Conservation (phyloP, 73 alveolate species). For the Blepharisma japonicum region DNA sequence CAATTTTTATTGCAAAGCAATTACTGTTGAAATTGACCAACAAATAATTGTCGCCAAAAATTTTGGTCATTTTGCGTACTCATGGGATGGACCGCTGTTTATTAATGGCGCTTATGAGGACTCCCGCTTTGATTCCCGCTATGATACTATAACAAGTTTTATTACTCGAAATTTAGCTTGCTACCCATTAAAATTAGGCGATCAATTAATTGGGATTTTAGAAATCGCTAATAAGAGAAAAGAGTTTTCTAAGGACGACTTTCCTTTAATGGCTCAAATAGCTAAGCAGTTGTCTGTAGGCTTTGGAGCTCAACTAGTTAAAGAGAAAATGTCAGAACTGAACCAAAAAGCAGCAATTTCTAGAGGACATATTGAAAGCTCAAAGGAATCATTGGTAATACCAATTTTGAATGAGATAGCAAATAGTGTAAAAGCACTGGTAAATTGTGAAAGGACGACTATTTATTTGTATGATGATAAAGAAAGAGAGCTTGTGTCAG, state of each 20-base stretch:
- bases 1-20: neutral
- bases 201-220: neutral
- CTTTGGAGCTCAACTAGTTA: neutral
- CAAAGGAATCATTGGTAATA: neutral
- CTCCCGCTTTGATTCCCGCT: neutral
- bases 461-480: neutral
- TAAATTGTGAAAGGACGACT: slow-evolving; percentile 5
- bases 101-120: slow-evolving; percentile 10
- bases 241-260: neutral
- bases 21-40: neutral
- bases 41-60: neutral
- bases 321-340: neutral
- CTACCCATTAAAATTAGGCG: neutral
- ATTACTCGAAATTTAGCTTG: slow-evolving; percentile 2
- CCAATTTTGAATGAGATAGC: neutral
- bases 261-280: neutral
- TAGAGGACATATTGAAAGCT: slow-evolving; percentile 3
- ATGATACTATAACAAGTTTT: neutral
- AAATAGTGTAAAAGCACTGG: neutral
- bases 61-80: neutral
- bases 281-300: slow-evolving; percentile 23
- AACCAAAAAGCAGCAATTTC: neutral
- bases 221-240: slow-evolving; percentile 24
- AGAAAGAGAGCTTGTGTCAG: neutral
- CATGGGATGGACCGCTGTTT: neutral